Evolutionary conservation across 768 basidiomycete species (phyloP), one percentile per base, ranked within the genome.

Genomic region (Gloeophyllum trabeum): DNA sequence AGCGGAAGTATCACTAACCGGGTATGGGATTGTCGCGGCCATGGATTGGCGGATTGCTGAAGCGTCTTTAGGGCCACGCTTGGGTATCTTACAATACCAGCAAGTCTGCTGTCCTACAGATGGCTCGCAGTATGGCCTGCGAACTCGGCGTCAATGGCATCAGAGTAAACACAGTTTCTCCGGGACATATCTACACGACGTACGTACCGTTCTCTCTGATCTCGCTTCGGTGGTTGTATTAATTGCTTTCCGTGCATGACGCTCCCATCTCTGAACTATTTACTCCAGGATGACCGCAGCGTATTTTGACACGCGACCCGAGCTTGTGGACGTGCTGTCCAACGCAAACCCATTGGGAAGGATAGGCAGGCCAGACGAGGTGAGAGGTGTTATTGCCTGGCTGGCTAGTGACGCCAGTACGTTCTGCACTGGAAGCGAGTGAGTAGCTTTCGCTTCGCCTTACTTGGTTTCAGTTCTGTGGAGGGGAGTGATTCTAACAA

Each of bases 361-460:
- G 5, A 67, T 88, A 24, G 84, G 84, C 4, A 62, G 79, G 6
- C 71, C 78, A 0, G 81, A 86, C 51, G 84, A 88, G 57, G 51
- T 86, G 53, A 67, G 84, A 1, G 84, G 85, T 1, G 81, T 83
- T 1, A 63, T 75, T 36, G 61, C 71, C 0, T 87, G 83, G 83
- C 61, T 87, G 6, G 77, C 82, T 21, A 76, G 75, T 48, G 81
- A 85, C 44, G 82, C 84, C 37, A 81, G 79, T 3, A 81, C 73
- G 23, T 87, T 79, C 55, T 84, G 81, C 52, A 87, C 85, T 0
- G 82, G 83, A 1, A 84, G 82, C 79, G 83, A 86, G 82, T 86
- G 51, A 41, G 81, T 76, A 28, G 13, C n/a, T 38, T 12, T 44
- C 46, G 5, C 39, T 14, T 24, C 6, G 13, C 4, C 24, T 39